A percentile compares a stretch with the other conserved stretches of the same genome.
phyloP scores from a whole-genome alignment of 2,329 filamentous ascomycete species.

The Pseudocercospora cruenta region DNA sequence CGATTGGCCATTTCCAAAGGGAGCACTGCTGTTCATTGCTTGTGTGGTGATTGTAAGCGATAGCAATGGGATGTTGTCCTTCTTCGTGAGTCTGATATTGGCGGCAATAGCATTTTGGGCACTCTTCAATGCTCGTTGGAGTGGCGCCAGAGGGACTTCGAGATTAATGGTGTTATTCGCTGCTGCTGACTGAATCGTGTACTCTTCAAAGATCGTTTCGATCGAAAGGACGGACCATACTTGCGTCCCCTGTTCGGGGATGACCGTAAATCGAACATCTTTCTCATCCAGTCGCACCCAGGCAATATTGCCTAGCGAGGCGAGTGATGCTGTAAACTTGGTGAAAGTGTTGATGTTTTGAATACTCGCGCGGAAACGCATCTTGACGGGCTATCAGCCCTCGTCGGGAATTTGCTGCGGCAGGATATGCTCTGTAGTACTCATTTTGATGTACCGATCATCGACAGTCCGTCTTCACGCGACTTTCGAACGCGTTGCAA shows the following conservation, averaged over 20 bases:
- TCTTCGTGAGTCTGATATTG: slow-evolving; percentile 88
- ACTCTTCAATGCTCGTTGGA: slow-evolving; percentile 90
- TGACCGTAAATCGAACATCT: slow-evolving; percentile 89
- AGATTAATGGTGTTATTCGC: slow-evolving; percentile 89
- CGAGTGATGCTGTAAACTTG: slow-evolving; percentile 65
- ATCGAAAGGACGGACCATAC: slow-evolving; percentile 66
- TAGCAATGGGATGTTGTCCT: slow-evolving; percentile 81
- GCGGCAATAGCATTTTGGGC: slow-evolving; percentile 80
- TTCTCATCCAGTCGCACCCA: slow-evolving; percentile 90
- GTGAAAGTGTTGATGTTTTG: slow-evolving; percentile 44
- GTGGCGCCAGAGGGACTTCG: slow-evolving; percentile 83
- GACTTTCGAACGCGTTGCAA: background rate
- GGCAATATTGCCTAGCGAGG: slow-evolving; percentile 76
- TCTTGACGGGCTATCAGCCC: slow-evolving; percentile 42
- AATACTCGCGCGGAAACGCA: slow-evolving; percentile 35
- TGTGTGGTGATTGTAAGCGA: slow-evolving; percentile 87
- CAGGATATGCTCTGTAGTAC: background rate
- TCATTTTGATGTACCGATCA: background rate
- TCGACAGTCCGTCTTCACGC: background rate
- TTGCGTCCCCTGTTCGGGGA: slow-evolving; percentile 91
- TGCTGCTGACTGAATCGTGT: slow-evolving; percentile 83
- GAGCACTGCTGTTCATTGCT: slow-evolving; percentile 60
- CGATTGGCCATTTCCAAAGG: slow-evolving; percentile 28
- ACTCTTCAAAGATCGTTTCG: slow-evolving; percentile 84
- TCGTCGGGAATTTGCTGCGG: slow-evolving; percentile 1